Base-by-base conservation (phyloP, 2,329 filamentous ascomycete genomes). In the Helotiales sp. region DNA sequence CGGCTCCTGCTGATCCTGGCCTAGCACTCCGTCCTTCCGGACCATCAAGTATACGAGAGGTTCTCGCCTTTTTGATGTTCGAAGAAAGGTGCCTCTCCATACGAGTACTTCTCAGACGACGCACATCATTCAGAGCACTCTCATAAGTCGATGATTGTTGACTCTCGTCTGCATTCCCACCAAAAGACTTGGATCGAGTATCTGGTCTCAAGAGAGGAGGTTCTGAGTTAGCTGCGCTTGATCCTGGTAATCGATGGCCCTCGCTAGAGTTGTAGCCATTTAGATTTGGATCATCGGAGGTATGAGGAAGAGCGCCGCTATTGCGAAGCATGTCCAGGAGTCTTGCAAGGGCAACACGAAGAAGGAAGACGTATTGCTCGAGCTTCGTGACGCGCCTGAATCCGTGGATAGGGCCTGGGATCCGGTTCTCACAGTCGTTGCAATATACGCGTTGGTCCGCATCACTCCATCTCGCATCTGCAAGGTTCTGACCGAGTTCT, bases 41-140 rank as follows among this genome's bases (percentile, higher is more conserved):
- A 0, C 90, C 91, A 71, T 97, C 93, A 73, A 99, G 93, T 58
- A 99, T 93, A 54, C 91, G 85, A 8, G 95, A 98, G 25, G 91
- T 91, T 65, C 95, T 84, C 49, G 93, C 91, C 68, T 93, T 95
- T 71, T 90, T 90, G 72, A 93, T 92, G 51, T 92, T 97, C 22
- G 91, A 96, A 33, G 93, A 98, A 42, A 99, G 77, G 68, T 96
- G 91, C 70, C 96, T 93, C 70, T 99, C 93, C 70, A 98, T 88
- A 29, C 95, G 87, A 22, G 93, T 98, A 61, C 95, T 98, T 64
- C 93, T 87, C 58, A 99, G 76, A 61, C 95, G 85, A 68, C 92
- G 88, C 71, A 99, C 95, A 74, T 99, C 95, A 65, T 95, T 96
- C 66, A 99, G 87, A 47, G 93, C 96, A 75, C 93, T 96, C 76